Percentiles rank a stretch among this genome's conserved stretches.
phyloP scores from a whole-genome alignment of 2,329 filamentous ascomycete species.

The Plectosphaerella sp. region DNA sequence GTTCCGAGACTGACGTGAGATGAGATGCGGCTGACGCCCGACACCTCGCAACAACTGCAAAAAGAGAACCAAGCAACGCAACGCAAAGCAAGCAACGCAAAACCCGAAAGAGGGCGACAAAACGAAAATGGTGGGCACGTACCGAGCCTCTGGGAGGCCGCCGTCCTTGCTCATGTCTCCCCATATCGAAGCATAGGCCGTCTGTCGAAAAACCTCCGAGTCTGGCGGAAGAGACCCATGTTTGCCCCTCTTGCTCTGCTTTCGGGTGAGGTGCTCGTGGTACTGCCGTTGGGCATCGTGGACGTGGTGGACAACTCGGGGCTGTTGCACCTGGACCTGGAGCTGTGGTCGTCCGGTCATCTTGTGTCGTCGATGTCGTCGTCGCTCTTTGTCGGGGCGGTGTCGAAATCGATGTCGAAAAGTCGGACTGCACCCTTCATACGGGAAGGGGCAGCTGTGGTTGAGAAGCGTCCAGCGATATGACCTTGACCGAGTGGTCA shows the following conservation, averaged over 20 bases:
- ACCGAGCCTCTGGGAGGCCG: not conserved
- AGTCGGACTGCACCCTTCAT: not conserved
- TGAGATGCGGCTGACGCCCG: no score
- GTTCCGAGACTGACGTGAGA: no score
- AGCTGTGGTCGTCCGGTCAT: not conserved
- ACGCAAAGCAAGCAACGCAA: not conserved
- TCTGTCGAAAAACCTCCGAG: not conserved
- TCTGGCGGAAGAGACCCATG: not conserved
- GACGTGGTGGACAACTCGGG: not conserved
- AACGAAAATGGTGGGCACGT: not conserved
- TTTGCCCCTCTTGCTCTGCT: not conserved
- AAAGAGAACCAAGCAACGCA: not conserved
- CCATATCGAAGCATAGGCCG: not conserved
- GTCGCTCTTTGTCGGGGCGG: not conserved
- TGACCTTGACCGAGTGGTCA: no score
- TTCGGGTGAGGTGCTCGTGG: not conserved
- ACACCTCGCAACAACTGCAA: not conserved
- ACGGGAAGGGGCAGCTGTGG: not conserved
- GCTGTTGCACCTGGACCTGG: not conserved
- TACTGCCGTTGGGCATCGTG: slow-evolving; percentile 2
- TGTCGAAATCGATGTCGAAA: not conserved
- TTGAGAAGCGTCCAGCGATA: no score
- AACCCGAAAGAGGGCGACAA: not conserved
- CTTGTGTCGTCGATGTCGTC: not conserved
- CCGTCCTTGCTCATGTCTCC: not conserved